Percentiles rank a stretch among this genome's conserved stretches.
Conservation (phyloP, 2,329 filamentous ascomycete genomes). For the Xylariaceae sp. region DNA sequence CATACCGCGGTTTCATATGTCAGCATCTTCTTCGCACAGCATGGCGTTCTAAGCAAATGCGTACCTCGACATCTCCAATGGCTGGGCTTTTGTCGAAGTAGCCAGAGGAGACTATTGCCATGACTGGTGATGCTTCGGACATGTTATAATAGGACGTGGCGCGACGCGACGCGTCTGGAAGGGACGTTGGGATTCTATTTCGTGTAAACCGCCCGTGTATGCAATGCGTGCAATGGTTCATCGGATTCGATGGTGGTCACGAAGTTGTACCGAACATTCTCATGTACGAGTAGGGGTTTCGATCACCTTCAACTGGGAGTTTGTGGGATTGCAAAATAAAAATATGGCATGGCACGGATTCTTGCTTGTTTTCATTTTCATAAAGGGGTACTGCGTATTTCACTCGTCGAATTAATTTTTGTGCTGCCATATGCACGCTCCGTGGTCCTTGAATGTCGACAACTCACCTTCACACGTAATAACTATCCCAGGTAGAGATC, state of each 20-base stretch:
- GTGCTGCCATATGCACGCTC: background rate
- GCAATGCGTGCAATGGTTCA: constrained; percentile 3
- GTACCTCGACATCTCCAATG: background rate
- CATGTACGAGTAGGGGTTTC: constrained; percentile 14
- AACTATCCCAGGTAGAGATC: constrained; percentile 1
- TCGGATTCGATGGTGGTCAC: constrained; percentile 11
- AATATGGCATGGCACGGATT: constrained; percentile 2
- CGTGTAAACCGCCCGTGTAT: constrained; percentile 1
- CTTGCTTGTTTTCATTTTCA: background rate
- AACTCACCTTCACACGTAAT: background rate
- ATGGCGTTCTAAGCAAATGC: constrained; percentile 1
- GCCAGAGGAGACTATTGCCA: constrained; percentile 1
- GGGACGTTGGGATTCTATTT: background rate
- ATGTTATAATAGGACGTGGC: constrained; percentile 1
- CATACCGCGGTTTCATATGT: constrained; percentile 3
- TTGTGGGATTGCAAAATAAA: constrained; percentile 15
- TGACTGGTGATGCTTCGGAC: constrained; percentile 3
- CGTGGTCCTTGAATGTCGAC: no score
- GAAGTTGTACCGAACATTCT: constrained; percentile 7
- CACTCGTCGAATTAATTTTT: background rate
- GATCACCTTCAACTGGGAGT: constrained; percentile 8
- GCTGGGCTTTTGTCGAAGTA: background rate
- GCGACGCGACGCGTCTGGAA: background rate
- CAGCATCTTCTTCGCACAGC: background rate
- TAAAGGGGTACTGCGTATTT: background rate